Percentiles rank a stretch among this genome's conserved stretches.
phyloP scores from a whole-genome alignment of 805 yeast genomes.

The Candida dajiaensis region DNA sequence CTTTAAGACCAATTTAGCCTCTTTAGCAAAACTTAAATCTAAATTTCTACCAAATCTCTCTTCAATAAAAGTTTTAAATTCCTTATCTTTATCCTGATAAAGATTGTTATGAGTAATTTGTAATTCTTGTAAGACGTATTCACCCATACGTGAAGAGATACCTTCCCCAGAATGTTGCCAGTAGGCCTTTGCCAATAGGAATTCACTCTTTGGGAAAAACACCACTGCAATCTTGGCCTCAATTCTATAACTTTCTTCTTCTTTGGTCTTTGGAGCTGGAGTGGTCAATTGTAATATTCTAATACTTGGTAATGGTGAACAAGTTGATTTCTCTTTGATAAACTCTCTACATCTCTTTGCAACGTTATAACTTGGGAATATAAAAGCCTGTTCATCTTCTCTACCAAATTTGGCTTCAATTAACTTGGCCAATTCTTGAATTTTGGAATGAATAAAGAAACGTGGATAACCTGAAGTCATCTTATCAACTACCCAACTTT shows the following conservation, averaged over 20 bases:
- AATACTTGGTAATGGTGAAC: constrained; percentile 29
- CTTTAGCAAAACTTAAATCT: constrained; percentile 66
- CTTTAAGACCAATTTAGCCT: constrained; percentile 70
- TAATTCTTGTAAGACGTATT: constrained; percentile 67
- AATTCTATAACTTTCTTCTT: constrained; percentile 51
- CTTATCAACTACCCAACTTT: constrained; percentile 66
- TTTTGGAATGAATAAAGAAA: constrained; percentile 61
- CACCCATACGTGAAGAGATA: constrained; percentile 85
- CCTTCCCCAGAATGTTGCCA: constrained; percentile 99
- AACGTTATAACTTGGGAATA: constrained; percentile 70
- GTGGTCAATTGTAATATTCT: constrained; percentile 72
- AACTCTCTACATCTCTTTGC: constrained; percentile 86
- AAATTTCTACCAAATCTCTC: constrained; percentile 88
- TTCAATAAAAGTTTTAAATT: constrained; percentile 66
- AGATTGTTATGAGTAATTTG: constrained; percentile 29
- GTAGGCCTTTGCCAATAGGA: constrained; percentile 69
- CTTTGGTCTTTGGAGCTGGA: constrained; percentile 53
- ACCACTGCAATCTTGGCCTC: constrained; percentile 65
- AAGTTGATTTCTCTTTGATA: constrained; percentile 37
- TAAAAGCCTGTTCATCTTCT: constrained; percentile 65
- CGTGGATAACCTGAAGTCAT: constrained; percentile 91
- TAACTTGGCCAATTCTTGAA: constrained; percentile 47
- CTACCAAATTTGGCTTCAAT: constrained; percentile 71
- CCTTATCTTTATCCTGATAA: constrained; percentile 35
- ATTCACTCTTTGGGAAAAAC: constrained; percentile 65